A percentile compares a stretch with the other conserved stretches of the same genome.
These are phyloP conservation scores for Silene coronaria DNA, from an alignment of 179 eudicot genomes.

Conservation along the genomic window DNA sequence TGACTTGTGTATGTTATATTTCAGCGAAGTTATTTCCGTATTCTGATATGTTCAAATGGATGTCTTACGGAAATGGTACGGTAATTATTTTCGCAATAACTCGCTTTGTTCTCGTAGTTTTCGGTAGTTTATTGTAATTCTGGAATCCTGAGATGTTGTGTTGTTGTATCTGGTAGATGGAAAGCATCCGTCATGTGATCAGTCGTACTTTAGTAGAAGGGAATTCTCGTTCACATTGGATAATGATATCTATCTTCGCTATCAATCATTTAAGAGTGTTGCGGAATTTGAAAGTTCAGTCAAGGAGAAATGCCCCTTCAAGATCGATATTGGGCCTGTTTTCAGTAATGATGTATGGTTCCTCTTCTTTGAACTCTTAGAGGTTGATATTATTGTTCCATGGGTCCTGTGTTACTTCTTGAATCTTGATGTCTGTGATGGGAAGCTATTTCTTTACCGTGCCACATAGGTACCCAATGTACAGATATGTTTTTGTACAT, in stretches of 20 bases:
- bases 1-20: background rate
- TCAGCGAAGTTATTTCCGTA: constrained; percentile 84
- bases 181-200: constrained; percentile 85
- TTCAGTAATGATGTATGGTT: constrained; percentile 77
- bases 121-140: background rate
- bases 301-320: constrained; percentile 77
- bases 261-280: constrained; percentile 62
- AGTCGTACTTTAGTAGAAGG: constrained; percentile 71
- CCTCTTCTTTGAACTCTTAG: background rate
- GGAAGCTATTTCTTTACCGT: background rate
- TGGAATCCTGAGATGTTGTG: background rate
- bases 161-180: constrained; percentile 51
- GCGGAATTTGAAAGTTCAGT: constrained; percentile 70
- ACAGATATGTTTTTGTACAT: background rate
- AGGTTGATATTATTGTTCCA: background rate
- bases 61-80: constrained; percentile 89
- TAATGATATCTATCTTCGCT: constrained; percentile 67
- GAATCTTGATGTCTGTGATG: background rate
- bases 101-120: background rate
- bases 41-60: constrained; percentile 75
- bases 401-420: background rate
- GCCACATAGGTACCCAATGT: too few species aligned
- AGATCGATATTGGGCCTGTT: constrained; percentile 92
- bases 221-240: constrained; percentile 82
- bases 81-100: background rate